Percentiles rank a stretch among this genome's conserved stretches.
phyloP scores from a whole-genome alignment of 345 rosid genomes.

The Gossypium longicalyx region DNA sequence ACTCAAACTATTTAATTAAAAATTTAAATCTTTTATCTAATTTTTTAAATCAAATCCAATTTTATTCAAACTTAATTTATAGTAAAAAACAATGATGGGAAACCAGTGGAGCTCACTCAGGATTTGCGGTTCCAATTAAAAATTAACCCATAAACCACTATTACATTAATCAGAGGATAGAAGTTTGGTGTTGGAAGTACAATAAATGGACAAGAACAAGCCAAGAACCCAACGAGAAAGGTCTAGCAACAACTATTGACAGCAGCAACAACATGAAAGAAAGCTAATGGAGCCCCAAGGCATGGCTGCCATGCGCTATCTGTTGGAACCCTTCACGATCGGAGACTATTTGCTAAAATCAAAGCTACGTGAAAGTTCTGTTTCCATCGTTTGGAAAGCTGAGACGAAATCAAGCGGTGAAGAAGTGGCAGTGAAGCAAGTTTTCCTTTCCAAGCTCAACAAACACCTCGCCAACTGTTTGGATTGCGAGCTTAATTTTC shows the following conservation, averaged over 20 bases:
- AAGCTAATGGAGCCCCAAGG: slow-evolving; percentile 19
- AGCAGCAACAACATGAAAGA: not conserved
- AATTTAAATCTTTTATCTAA: too few species aligned
- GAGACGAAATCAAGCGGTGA: slow-evolving; percentile 40
- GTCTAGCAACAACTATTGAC: not conserved
- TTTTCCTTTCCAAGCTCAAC: slow-evolving; percentile 47
- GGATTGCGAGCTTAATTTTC: slow-evolving; percentile 48
- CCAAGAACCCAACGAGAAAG: not conserved
- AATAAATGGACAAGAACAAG: too few species aligned
- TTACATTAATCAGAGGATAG: too few species aligned
- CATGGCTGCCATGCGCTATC: not conserved
- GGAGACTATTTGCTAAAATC: slow-evolving; percentile 41
- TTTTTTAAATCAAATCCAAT: too few species aligned
- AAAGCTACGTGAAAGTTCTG: slow-evolving; percentile 45
- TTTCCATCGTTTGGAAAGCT: slow-evolving; percentile 50
- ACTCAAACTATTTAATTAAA: too few species aligned
- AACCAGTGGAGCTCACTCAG: too few species aligned
- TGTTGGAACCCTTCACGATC: not conserved
- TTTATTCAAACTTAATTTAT: too few species aligned
- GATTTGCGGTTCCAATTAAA: too few species aligned
- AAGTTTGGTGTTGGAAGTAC: too few species aligned
- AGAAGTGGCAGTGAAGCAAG: slow-evolving; percentile 56
- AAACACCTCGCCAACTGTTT: slow-evolving; percentile 41
- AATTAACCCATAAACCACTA: too few species aligned
- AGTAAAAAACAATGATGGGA: too few species aligned